Percentiles rank a stretch among this genome's conserved stretches.
Evolutionary conservation across 768 basidiomycete species (phyloP).

Genomic region (Dacryopinax primogenitus): DNA sequence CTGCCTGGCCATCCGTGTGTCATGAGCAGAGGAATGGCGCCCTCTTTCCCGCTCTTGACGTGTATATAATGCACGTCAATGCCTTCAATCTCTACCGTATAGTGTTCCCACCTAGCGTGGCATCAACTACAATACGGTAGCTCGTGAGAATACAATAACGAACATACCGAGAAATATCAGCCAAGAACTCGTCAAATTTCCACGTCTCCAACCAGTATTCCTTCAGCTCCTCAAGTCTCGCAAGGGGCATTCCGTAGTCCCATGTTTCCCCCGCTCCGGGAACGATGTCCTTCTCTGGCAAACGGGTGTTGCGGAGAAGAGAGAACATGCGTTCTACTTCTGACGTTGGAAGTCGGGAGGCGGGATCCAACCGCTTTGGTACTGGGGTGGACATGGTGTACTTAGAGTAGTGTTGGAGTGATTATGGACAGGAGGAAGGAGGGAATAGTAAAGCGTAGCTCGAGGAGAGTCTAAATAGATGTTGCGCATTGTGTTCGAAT

Average conservation of each 20-base stretch:
- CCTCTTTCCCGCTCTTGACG: background rate
- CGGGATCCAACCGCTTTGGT: background rate
- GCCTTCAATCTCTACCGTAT: conserved; percentile 11
- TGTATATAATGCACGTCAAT: conserved; percentile 13
- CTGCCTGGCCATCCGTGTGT: conserved; percentile 15
- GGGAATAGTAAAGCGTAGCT: no score
- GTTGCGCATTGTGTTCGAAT: no score
- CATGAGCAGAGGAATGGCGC: conserved; percentile 12
- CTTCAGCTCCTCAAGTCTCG: background rate
- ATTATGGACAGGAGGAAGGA: background rate
- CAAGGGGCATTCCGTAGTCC: background rate
- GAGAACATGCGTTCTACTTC: background rate
- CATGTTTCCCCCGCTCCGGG: background rate
- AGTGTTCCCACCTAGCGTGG: conserved; percentile 11
- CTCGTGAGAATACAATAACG: background rate
- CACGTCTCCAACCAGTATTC: background rate
- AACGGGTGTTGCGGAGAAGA: background rate
- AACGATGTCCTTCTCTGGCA: background rate
- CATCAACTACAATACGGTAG: background rate
- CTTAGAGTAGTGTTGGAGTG: background rate
- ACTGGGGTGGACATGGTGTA: background rate
- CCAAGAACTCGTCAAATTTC: background rate
- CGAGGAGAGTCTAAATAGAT: no score
- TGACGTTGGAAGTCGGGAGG: background rate
- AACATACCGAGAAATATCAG: background rate